Evolutionary conservation across 2,329 filamentous ascomycete species (phyloP).

Genomic region (Colletotrichum horii): DNA sequence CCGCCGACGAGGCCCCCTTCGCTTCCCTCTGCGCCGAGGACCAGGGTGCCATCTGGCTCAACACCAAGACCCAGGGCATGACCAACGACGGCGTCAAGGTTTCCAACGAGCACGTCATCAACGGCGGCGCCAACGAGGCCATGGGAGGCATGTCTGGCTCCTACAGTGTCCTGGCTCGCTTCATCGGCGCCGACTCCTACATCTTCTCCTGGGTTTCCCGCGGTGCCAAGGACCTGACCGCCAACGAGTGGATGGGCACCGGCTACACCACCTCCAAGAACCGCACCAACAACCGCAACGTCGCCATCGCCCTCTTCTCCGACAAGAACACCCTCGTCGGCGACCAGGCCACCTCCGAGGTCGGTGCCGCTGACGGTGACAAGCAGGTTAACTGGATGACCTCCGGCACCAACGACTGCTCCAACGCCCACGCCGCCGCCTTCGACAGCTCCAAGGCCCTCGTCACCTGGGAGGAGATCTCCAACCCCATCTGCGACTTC

Average conservation of each 20-base stretch:
- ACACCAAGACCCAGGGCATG: conserved; percentile 65
- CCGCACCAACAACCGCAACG: conserved; percentile 63
- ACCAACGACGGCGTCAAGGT: conserved; percentile 57
- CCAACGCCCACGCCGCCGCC: conserved; percentile 62
- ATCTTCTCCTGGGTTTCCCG: conserved; percentile 69
- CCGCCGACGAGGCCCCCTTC: conserved; percentile 61
- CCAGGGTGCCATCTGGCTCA: conserved; percentile 68
- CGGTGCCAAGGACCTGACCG: conserved; percentile 58
- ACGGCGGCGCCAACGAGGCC: conserved; percentile 61
- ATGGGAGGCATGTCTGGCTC: conserved; percentile 70
- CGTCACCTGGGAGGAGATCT: conserved; percentile 67
- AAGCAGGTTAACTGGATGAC: conserved; percentile 66
- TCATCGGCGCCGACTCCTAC: conserved; percentile 55
- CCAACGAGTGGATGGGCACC: conserved; percentile 62
- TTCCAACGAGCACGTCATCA: conserved; percentile 66
- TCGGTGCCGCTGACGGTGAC: conserved; percentile 59
- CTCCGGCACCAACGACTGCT: conserved; percentile 53
- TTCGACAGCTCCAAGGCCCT: conserved; percentile 58
- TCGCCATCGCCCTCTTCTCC: conserved; percentile 61
- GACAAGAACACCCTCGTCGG: conserved; percentile 64
- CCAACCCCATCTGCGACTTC: conserved; percentile 57
- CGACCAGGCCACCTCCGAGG: conserved; percentile 56
- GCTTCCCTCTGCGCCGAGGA: conserved; percentile 66
- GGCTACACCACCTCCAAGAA: conserved; percentile 58
- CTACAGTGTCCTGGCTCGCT: conserved; percentile 61